These are phyloP conservation scores for Amanita muscaria DNA, from an alignment of 768 basidiomycete genomes.

Conservation along the genomic window DNA sequence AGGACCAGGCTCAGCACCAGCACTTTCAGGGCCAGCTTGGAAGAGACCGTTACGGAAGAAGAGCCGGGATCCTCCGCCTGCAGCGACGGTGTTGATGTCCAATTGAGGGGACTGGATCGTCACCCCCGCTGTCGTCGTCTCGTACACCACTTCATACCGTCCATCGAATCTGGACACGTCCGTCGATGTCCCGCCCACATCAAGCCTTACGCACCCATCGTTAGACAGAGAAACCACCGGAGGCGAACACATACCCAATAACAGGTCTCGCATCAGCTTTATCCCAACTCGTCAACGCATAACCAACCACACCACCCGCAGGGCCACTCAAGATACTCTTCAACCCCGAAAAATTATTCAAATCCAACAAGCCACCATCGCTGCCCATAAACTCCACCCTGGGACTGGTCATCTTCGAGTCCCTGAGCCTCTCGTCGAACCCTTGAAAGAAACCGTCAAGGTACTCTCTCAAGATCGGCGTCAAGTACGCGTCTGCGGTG, in stretches of 20 bases:
- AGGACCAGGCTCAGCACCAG: constrained; percentile 90
- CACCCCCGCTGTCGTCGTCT: constrained; percentile 92
- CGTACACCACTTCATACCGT: constrained; percentile 86
- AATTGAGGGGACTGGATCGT: constrained; percentile 89
- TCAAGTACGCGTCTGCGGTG: constrained; percentile 93
- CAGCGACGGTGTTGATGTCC: constrained; percentile 94
- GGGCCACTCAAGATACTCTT: constrained; percentile 92
- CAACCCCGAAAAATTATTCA: constrained; percentile 81
- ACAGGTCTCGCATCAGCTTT: constrained; percentile 58
- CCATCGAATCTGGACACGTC: constrained; percentile 93
- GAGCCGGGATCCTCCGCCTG: constrained; percentile 87
- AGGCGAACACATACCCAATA: constrained; percentile 56
- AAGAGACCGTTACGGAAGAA: constrained; percentile 89
- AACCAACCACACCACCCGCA: constrained; percentile 94
- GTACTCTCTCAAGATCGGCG: constrained; percentile 77
- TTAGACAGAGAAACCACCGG: not conserved
- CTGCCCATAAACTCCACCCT: constrained; percentile 95
- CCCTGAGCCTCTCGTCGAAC: constrained; percentile 68
- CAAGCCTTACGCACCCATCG: constrained; percentile 40
- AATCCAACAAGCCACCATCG: constrained; percentile 79
- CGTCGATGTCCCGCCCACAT: constrained; percentile 93
- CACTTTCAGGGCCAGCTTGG: constrained; percentile 85
- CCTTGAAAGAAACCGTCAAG: constrained; percentile 88
- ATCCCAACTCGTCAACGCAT: constrained; percentile 89
- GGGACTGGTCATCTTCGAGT: constrained; percentile 47